Evolutionary conservation across 306 rosid genomes (phyloP), one percentile per base, ranked within the genome.

Genomic region (Cucurbita ficifolia): DNA sequence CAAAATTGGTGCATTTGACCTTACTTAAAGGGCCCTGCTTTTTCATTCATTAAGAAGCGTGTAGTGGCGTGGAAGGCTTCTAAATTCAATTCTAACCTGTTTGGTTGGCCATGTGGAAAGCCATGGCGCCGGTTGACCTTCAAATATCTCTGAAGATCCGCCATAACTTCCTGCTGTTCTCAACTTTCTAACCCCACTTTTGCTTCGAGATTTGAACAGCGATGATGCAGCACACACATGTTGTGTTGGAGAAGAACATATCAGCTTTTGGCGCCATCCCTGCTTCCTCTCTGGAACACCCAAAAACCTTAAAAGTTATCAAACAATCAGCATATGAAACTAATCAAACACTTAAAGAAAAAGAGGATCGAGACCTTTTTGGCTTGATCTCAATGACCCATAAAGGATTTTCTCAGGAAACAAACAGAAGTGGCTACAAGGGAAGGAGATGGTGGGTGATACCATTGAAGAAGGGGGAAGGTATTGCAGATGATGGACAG

Each of bases 71-170:
- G 21, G 45, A 10, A 63, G 33, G 3, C 33, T 29, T 29, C 33
- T 2, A 29, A 29, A 29, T 29, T 29, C 33, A 29, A 29, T 39
- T 64, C 50, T 40, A 19, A 68, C 73, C 56, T 68, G 55, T 48
- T 22, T 46, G 40, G 4, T 69, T 48, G 73, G 57, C 73, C 73
- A 69, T 24, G 42, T 69, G 73, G 22, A 13, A 22, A 69, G 12
- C 73, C 73, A 69, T 69, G 73, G 24, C 21, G 22, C 22, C 39
- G 57, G 38, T 69, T 69, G 73, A 69, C 57, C 39, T 69, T 48
- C 48, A 21, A 43, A 24, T 21, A 69, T 69, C 57, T 69, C 73
- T 7, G 57, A 43, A 46, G 73, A 69, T 69, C 73, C 73, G 43
- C 73, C 73, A 69, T 46, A 46, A 69, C 42, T 68, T 68, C 42